A percentile compares a stretch with the other conserved stretches of the same genome.
These are phyloP conservation scores for Evernia prunastri DNA, from an alignment of 495 filamentous ascomycete species.

Conservation along the genomic window DNA sequence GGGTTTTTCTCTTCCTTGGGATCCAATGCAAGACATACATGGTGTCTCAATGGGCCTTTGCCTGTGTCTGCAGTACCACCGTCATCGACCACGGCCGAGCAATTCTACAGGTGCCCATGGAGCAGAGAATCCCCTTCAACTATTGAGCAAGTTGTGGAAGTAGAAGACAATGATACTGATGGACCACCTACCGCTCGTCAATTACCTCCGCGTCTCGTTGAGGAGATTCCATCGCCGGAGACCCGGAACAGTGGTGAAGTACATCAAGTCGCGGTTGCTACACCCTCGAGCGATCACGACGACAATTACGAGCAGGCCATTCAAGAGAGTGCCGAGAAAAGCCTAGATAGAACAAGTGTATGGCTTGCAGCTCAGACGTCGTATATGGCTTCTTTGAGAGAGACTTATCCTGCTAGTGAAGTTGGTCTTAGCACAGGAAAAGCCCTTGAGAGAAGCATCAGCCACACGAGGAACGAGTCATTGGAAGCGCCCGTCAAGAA, in stretches of 20 bases:
- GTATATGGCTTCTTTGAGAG: slow-evolving; percentile 65
- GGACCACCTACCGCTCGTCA: slow-evolving; percentile 63
- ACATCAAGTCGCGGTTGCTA: neutral
- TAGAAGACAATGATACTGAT: slow-evolving; percentile 46
- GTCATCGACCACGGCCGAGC: slow-evolving; percentile 72
- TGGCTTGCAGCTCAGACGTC: slow-evolving; percentile 77
- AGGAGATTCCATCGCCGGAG: neutral
- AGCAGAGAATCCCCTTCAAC: slow-evolving; percentile 42
- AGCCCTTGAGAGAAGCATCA: slow-evolving; percentile 28
- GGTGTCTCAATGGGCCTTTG: slow-evolving; percentile 42
- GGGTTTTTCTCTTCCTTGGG: slow-evolving; percentile 84
- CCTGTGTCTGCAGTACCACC: slow-evolving; percentile 48
- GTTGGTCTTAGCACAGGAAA: slow-evolving; percentile 35
- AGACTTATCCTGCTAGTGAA: slow-evolving; percentile 53
- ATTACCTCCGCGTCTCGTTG: slow-evolving; percentile 3
- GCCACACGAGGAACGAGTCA: slow-evolving; percentile 28
- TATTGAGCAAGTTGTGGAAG: slow-evolving; percentile 63
- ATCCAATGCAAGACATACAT: slow-evolving; percentile 66
- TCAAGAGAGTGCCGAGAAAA: slow-evolving; percentile 53
- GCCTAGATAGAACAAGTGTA: slow-evolving; percentile 69
- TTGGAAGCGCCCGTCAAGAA: slow-evolving; percentile 53
- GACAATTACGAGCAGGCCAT: slow-evolving; percentile 62
- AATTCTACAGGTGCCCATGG: slow-evolving; percentile 82
- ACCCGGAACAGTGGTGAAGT: neutral
- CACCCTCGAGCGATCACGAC: slow-evolving; percentile 55